phyloP scores from a whole-genome alignment of 176 grass and related monocot species.

The Cenchrus purpureus region DNA sequence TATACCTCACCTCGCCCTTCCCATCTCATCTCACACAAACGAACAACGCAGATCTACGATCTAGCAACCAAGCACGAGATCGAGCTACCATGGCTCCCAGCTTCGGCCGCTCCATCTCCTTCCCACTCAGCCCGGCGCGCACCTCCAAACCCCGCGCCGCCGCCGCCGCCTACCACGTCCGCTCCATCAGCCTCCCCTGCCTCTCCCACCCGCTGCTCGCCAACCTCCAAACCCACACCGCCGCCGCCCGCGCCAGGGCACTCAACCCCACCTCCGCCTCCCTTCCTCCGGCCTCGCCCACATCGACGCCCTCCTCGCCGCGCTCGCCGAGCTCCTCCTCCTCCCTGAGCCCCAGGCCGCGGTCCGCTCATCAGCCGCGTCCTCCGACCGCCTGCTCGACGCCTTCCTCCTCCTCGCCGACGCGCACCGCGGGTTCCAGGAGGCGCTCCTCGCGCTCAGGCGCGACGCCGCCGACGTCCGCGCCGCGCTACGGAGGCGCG shows the following conservation, averaged over 20 bases:
- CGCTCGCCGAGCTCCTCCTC: constrained; percentile 52
- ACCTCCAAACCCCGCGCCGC: constrained; percentile 12
- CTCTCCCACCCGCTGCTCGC: constrained; percentile 50
- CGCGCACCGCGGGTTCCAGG: constrained; percentile 53
- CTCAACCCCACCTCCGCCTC: neutral
- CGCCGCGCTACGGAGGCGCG: constrained; percentile 30
- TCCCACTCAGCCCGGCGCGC: constrained; percentile 50
- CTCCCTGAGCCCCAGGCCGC: constrained; percentile 38
- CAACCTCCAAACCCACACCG: constrained; percentile 36
- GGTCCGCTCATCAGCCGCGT: neutral
- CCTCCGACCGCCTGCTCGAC: constrained; percentile 47
- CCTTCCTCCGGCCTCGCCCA: constrained; percentile 30
- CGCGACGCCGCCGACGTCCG: constrained; percentile 1
- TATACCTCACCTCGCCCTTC: neutral
- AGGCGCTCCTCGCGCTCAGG: constrained; percentile 32
- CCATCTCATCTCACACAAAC: constrained; percentile 17
- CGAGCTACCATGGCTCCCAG: constrained; percentile 35
- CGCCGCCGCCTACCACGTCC: constrained; percentile 28
- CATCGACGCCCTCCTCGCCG: constrained; percentile 47
- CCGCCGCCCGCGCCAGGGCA: constrained; percentile 32
- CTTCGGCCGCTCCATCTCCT: constrained; percentile 70
- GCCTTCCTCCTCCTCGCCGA: constrained; percentile 67
- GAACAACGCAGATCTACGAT: neutral
- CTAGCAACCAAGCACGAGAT: neutral
- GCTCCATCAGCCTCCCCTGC: constrained; percentile 59